phyloP scores from a whole-genome alignment of 176 grass and related monocot species.

The Hordeum marinum region DNA sequence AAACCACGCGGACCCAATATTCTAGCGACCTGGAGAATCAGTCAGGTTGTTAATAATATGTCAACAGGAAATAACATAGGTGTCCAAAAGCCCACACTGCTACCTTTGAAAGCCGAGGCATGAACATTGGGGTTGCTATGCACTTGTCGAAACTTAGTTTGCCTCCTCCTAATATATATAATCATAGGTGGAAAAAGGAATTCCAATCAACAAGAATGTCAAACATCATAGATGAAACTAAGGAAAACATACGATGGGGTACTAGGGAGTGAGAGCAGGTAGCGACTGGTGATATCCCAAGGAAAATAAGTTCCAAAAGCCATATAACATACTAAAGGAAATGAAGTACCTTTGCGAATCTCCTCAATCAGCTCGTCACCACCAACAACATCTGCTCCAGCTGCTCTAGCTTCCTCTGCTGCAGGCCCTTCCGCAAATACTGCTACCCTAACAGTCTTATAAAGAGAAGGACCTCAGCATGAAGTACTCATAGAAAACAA shows the following conservation, averaged over 20 bases:
- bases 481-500: not conserved
- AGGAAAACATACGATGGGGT: not conserved
- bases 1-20: conserved; percentile 96
- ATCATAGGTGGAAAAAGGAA: not conserved
- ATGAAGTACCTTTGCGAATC: conserved; percentile 62
- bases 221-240: conserved; percentile 11
- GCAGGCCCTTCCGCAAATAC: conserved; percentile 94
- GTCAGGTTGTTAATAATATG: not conserved
- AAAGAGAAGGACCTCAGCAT: conserved; percentile 19
- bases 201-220: conserved; percentile 3
- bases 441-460: conserved; percentile 86
- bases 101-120: conserved; percentile 99
- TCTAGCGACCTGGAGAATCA: conserved; percentile 66
- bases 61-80: conserved; percentile 7
- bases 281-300: not conserved
- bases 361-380: conserved; percentile 85
- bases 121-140: conserved; percentile 94
- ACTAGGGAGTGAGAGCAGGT: not conserved
- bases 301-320: not conserved
- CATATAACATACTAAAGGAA: not conserved
- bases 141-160: conserved; percentile 97
- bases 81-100: not conserved
- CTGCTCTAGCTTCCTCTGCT: conserved; percentile 80
- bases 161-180: conserved; percentile 64
- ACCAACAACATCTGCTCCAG: conserved; percentile 88